These are phyloP conservation scores for Dryadomyces quercus-mongolicae DNA, from an alignment of 2,329 filamentous ascomycete species.

Conservation along the genomic window DNA sequence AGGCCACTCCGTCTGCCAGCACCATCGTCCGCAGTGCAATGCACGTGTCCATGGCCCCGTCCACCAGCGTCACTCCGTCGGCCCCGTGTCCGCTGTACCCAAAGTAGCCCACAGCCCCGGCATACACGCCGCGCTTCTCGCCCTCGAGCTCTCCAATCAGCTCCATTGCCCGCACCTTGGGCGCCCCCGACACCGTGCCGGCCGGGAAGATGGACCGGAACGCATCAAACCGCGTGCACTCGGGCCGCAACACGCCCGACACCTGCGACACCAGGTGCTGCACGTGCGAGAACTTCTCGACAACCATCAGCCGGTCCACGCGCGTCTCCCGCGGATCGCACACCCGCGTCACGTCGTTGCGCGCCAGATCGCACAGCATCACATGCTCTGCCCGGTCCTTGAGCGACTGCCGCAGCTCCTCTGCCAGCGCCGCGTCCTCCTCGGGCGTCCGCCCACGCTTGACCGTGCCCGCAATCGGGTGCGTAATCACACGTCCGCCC, in stretches of 20 bases:
- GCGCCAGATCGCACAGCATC: constrained; percentile 92
- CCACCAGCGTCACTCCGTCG: constrained; percentile 46
- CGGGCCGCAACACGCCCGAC: constrained; percentile 72
- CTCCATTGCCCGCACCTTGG: constrained; percentile 95
- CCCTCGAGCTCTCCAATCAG: constrained; percentile 86
- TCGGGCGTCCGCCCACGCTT: constrained; percentile 69
- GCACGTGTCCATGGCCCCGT: constrained; percentile 86
- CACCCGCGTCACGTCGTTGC: constrained; percentile 94
- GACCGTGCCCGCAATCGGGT: constrained; percentile 93
- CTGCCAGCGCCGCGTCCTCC: constrained; percentile 70
- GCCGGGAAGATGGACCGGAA: constrained; percentile 96
- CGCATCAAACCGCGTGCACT: constrained; percentile 84
- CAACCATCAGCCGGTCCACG: constrained; percentile 89
- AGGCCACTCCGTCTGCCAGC: constrained; percentile 80
- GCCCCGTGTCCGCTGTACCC: constrained; percentile 63
- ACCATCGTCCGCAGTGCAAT: constrained; percentile 83
- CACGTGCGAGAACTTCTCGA: constrained; percentile 90
- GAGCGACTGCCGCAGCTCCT: constrained; percentile 63
- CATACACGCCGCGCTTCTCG: constrained; percentile 92
- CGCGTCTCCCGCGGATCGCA: constrained; percentile 82
- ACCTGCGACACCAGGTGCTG: constrained; percentile 96
- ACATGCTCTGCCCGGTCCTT: constrained; percentile 95
- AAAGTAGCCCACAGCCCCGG: constrained; percentile 93
- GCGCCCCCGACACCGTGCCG: constrained; percentile 87
- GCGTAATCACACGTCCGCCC: constrained; percentile 71